phyloP scores from a whole-genome alignment of 768 basidiomycete species.

The Pisolithus microcarpus region DNA sequence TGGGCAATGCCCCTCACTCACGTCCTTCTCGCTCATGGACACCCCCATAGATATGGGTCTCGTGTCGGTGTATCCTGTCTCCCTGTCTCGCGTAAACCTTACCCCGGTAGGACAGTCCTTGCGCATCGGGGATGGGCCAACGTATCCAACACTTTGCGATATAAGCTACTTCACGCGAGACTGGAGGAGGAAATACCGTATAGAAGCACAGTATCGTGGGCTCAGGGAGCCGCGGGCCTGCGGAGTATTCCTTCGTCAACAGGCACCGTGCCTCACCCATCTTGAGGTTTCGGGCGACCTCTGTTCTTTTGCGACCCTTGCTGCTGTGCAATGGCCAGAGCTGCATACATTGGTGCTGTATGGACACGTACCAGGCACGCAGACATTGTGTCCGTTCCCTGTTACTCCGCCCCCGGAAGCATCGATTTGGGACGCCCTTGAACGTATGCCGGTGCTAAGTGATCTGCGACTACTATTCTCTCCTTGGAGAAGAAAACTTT shows the following conservation, averaged over 20 bases:
- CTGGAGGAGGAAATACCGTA: constrained; percentile 30
- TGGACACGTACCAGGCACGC: constrained; percentile 19
- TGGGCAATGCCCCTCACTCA: constrained; percentile 21
- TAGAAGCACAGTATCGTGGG: constrained; percentile 24
- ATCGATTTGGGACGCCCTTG: constrained; percentile 22
- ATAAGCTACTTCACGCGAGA: constrained; percentile 29
- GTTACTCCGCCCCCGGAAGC: not conserved
- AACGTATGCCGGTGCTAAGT: constrained; percentile 23
- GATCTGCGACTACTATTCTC: constrained; percentile 29
- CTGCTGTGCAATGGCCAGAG: constrained; percentile 25
- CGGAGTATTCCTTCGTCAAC: constrained; percentile 23
- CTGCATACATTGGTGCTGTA: constrained; percentile 26
- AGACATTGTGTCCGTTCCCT: constrained; percentile 10
- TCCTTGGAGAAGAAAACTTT: constrained; percentile 21
- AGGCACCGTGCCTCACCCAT: constrained; percentile 24
- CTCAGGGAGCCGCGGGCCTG: constrained; percentile 24
- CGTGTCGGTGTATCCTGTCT: constrained; percentile 21
- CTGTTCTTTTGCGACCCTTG: constrained; percentile 19
- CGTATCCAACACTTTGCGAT: constrained; percentile 26
- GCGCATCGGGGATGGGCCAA: constrained; percentile 29
- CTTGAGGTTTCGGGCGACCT: constrained; percentile 27
- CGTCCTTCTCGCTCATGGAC: constrained; percentile 24
- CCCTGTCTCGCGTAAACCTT: constrained; percentile 21
- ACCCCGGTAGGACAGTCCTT: constrained; percentile 29
- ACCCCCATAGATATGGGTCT: constrained; percentile 31